Evolutionary conservation across 306 rosid genomes (phyloP).

Genomic region (Lotus japonicus): DNA sequence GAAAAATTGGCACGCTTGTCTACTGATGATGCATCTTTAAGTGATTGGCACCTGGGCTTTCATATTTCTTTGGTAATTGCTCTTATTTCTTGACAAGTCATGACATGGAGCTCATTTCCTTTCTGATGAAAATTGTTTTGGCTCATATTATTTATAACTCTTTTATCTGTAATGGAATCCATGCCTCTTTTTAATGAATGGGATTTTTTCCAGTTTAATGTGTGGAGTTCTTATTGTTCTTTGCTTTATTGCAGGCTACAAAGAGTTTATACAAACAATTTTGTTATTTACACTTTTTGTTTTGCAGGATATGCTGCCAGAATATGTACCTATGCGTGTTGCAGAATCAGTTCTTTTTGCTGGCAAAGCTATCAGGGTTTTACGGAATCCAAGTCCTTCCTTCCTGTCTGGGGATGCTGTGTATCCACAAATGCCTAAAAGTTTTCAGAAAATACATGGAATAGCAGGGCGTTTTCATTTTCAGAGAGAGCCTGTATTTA

Average conservation of each 20-base stretch:
- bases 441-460: constrained; percentile 63
- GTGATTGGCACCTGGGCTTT: constrained; percentile 98
- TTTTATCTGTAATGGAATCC: neutral
- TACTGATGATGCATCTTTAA: constrained; percentile 57
- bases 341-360: constrained; percentile 94
- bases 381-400: constrained; percentile 82
- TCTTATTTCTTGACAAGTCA: constrained; percentile 1
- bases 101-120: constrained; percentile 3
- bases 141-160: neutral
- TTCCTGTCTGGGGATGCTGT: constrained; percentile 54
- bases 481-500: constrained; percentile 52
- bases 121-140: neutral
- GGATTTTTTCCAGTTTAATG: constrained; percentile 4
- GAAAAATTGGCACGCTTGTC: constrained; percentile 72
- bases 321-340: constrained; percentile 77
- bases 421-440: constrained; percentile 56
- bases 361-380: constrained; percentile 91
- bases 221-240: constrained; percentile 3
- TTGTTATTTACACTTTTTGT: neutral
- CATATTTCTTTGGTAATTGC: constrained; percentile 69
- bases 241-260: neutral
- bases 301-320: constrained; percentile 93
- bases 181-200: neutral
- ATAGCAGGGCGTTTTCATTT: constrained; percentile 53
- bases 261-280: neutral